Percentiles rank a stretch among this genome's conserved stretches.
phyloP scores from a whole-genome alignment of 352 stramenopile genomes.

The Globisporangium paroecandrum region DNA sequence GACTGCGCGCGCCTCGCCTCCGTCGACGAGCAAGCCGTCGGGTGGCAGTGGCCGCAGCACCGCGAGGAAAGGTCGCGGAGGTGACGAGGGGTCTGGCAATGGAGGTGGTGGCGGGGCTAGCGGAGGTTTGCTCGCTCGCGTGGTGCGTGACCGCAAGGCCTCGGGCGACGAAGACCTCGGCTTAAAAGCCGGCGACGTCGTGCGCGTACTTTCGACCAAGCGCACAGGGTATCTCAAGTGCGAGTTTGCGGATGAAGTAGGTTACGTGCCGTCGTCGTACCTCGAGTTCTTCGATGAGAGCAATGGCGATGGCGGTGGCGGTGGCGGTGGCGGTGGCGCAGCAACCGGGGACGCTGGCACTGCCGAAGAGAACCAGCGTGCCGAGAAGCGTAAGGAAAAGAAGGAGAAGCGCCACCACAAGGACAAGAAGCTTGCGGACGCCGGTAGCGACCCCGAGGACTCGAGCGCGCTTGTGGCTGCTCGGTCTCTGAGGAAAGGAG shows the following conservation, averaged over 20 bases:
- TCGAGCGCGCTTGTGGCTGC: constrained; percentile 11
- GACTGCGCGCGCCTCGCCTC: constrained; percentile 22
- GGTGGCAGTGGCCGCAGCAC: constrained; percentile 20
- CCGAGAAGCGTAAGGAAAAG: constrained; percentile 55
- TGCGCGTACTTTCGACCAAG: constrained; percentile 73
- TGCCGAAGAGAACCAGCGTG: constrained; percentile 33
- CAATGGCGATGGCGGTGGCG: not conserved
- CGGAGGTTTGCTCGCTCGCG: constrained; percentile 36
- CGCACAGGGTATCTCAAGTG: constrained; percentile 83
- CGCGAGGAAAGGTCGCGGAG: constrained; percentile 18
- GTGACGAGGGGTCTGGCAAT: constrained; percentile 18
- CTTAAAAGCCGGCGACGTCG: constrained; percentile 55
- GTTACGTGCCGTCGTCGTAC: constrained; percentile 81
- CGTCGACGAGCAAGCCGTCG: constrained; percentile 18
- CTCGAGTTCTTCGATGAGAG: constrained; percentile 73
- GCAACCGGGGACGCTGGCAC: constrained; percentile 11
- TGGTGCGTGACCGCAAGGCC: constrained; percentile 71
- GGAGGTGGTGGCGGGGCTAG: too few species aligned
- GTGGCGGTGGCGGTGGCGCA: not conserved
- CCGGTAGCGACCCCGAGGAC: constrained; percentile 40
- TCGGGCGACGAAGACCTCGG: constrained; percentile 73
- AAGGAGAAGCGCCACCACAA: constrained; percentile 45
- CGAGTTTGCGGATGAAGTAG: constrained; percentile 62
- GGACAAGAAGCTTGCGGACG: constrained; percentile 29
- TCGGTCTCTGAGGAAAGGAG: constrained; percentile 39